phyloP scores from a whole-genome alignment of 768 basidiomycete species.

The Lentinula guzmanii region DNA sequence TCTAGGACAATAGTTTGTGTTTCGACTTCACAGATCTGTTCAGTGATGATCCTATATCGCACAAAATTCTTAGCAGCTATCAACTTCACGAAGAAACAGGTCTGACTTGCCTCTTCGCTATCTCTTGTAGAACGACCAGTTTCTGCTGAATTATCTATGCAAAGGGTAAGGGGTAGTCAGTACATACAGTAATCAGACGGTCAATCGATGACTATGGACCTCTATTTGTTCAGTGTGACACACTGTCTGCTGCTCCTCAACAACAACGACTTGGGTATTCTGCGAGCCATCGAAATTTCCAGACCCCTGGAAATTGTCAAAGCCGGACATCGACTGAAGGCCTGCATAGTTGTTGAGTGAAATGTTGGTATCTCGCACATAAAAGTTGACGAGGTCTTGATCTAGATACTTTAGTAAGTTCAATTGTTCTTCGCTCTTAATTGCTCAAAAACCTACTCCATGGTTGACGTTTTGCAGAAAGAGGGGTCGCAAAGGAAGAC shows the following conservation, averaged over 20 bases:
- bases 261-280: conserved; percentile 14
- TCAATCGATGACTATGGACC: not conserved
- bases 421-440: not conserved
- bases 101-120: conserved; percentile 17
- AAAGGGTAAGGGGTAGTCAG: not conserved
- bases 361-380: conserved; percentile 1
- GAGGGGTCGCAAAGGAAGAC: not conserved
- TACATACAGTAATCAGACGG: not conserved
- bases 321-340: conserved; percentile 9
- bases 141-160: conserved; percentile 20
- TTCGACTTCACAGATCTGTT: conserved; percentile 24
- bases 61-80: not conserved
- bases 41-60: conserved; percentile 16
- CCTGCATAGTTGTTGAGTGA: conserved; percentile 16
- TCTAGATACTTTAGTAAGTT: not conserved
- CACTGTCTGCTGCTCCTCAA: conserved; percentile 15
- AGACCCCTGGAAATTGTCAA: conserved; percentile 12
- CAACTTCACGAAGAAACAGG: not conserved
- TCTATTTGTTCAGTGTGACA: conserved; percentile 14
- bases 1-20: conserved; percentile 21
- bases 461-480: conserved; percentile 1
- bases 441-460: not conserved
- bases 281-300: conserved; percentile 14
- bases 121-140: conserved; percentile 20
- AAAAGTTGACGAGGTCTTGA: conserved; percentile 4